A percentile compares a stretch with the other conserved stretches of the same genome.
phyloP scores from a whole-genome alignment of 1,284 basidiomycete species.

The Mrakiaceae sp. region DNA sequence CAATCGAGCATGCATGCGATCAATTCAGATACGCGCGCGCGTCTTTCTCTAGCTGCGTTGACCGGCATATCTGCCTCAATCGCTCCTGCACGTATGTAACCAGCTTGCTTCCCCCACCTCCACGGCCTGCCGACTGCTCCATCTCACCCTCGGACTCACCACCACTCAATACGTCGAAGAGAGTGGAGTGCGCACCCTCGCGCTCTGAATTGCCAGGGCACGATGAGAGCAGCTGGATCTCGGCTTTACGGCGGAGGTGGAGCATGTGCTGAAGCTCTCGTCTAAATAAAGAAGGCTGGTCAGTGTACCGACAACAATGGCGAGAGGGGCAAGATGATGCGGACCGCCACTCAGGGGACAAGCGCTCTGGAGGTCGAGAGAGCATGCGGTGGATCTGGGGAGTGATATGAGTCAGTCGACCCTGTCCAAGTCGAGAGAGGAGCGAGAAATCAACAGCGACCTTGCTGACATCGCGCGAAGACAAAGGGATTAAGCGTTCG shows the following conservation, averaged over 20 bases:
- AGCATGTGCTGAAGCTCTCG: slow-evolving; percentile 68
- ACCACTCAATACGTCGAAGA: no score
- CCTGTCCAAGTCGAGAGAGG: neutral
- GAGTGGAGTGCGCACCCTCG: no score
- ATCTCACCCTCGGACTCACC: no score
- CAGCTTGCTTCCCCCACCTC: no score
- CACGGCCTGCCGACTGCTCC: no score
- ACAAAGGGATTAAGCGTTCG: slow-evolving; percentile 57
- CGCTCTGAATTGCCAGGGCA: neutral
- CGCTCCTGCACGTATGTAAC: no score
- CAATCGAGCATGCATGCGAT: no score
- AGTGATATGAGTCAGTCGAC: no score
- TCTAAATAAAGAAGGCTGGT: slow-evolving; percentile 36
- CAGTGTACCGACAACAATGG: no score
- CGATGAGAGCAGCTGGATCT: slow-evolving; percentile 61
- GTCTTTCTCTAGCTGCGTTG: no score
- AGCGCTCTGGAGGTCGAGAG: slow-evolving; percentile 4
- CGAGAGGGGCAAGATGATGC: slow-evolving; percentile 24
- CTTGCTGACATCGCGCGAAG: slow-evolving; percentile 60
- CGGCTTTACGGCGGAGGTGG: slow-evolving; percentile 66
- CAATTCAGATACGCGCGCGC: no score
- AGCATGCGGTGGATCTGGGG: slow-evolving; percentile 9
- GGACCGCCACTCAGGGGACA: slow-evolving; percentile 62
- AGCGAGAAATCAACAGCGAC: slow-evolving; percentile 24
- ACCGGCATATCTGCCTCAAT: no score